Evolutionary conservation across 352 stramenopile species (phyloP).

Genomic region (Globisporangium emineosum): DNA sequence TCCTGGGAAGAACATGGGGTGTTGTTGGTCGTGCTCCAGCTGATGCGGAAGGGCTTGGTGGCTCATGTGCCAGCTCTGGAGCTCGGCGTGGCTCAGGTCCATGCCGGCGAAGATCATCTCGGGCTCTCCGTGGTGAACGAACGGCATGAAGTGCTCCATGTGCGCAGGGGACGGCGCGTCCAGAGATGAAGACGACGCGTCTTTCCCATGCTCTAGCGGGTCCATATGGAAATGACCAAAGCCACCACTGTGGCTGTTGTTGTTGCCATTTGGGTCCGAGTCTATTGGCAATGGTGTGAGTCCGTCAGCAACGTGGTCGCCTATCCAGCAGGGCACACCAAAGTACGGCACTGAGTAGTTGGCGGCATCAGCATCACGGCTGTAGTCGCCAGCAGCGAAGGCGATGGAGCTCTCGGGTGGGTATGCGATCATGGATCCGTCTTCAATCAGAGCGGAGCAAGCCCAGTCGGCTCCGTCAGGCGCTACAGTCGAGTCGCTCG

Average conservation of each 20-base stretch:
- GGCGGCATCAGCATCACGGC: conserved; percentile 1
- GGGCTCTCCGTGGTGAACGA: conserved; percentile 28
- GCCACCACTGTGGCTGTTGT: not conserved
- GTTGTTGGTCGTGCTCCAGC: conserved; percentile 1
- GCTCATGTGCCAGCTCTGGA: conserved; percentile 10
- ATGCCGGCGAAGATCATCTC: conserved; percentile 44
- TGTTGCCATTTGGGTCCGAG: not conserved
- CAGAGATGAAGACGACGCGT: conserved; percentile 17
- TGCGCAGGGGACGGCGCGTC: conserved; percentile 29
- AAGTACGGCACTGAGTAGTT: conserved; percentile 5
- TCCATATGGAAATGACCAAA: conserved; percentile 1
- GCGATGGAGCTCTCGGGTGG: not conserved
- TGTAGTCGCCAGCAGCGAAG: not conserved
- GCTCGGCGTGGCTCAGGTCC: conserved; percentile 10
- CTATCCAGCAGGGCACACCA: conserved; percentile 9
- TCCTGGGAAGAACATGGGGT: not conserved
- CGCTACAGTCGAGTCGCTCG: not conserved
- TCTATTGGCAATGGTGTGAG: not conserved
- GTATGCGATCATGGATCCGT: not conserved
- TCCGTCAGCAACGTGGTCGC: not conserved
- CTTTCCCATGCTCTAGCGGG: conserved; percentile 19
- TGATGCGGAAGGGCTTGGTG: not conserved
- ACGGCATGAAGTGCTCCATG: conserved; percentile 42
- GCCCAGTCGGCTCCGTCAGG: not conserved
- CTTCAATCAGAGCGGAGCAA: not conserved